Base-by-base conservation (phyloP, 345 rosid species). In the Linum usitatissimum region DNA sequence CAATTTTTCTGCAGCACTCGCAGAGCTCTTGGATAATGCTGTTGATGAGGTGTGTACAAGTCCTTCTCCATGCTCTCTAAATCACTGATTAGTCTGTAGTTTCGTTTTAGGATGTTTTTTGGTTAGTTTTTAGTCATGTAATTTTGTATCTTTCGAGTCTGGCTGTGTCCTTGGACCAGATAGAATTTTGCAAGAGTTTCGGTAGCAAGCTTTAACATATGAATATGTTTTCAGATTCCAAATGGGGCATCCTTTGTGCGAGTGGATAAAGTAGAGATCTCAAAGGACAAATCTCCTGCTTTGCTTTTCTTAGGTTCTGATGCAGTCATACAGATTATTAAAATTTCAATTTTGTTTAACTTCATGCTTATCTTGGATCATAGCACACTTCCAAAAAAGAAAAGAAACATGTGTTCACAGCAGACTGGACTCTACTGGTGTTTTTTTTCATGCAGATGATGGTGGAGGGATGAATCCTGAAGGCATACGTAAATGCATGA, bases 381-480 rank as follows among this genome's bases (percentile, higher is more conserved):
- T 13, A 45, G 17, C 51, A 9, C 4, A 7, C 3, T 10, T 45
- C 51, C 48, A 40, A 40, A 40, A 40, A 12, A 1, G 48, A 12
- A 40, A 40, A 40, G 48, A 40, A 40, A 5, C 10, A 40, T 40
- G 5, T 40, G 48, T 7, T 6, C 8, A 40, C 13, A 40, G 13
- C 48, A 40, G 48, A 40, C 8, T 40, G 48, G 8, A 45, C 10
- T 10, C 15, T 10, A 55, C 55, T 4, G 38, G 3, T 68, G 31
- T 48, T 30, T 40, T 54, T 42, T 61, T 64, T 36, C 64, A 55
- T 75, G 63, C 77, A 92, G 98, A 92, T 81, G 95, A 92, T 77
- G 98, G 95, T 10, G 88, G 90, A 68, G 98, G 98, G 69, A 92
- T 92, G 98, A 80, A 81, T 78, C 95, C 98, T 18, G 79, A 78